Evolutionary conservation across 1,284 basidiomycete genomes (phyloP), one percentile per base, ranked within the genome.

Genomic region (Trichosporon asahii): DNA sequence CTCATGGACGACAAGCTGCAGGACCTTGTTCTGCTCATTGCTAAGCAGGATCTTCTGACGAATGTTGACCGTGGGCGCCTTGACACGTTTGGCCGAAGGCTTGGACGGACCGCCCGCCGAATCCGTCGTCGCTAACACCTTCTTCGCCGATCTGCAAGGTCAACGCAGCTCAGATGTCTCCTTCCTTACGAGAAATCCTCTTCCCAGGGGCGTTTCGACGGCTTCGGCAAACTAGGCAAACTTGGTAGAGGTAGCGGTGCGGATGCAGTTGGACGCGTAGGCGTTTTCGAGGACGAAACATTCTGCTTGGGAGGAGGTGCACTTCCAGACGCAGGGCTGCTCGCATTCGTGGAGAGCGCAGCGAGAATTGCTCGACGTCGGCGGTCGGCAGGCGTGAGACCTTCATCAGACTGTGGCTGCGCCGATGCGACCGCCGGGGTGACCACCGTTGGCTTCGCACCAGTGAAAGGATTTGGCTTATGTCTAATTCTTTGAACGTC

Each of bases 11-110:
- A 96, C 88, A 69, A 84, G 71, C 71, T 88, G 86, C 70, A 96
- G 84, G 60, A 98, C 92, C 73, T 91, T 88, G 67, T 86, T 88
- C 82, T 98, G 95, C 78, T 97, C 94, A 69, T 87, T 84, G 78
- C 93, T 95, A 70, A 98, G 85, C 8, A 82, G 70, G 27, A 87
- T 80, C 74, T 84, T 83, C 61, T 83, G 80, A 64, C 77, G 76
- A 74, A 84, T 83, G 68, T 78, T 80, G 65, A 83, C 66, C 15
- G 74, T 53, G 64, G 72, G 70, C 29, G 29, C 57, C 18, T 61
- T 61, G 12, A 15, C 18, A n/a, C 57, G 57, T 31, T 61, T 61
- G 8, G 9, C 40, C 21, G 57, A 69, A 29, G 46, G 57, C 29
- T 61, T 61, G 14, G 57, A 61, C 1, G 27, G 57, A 1, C 57